phyloP scores from a whole-genome alignment of 805 yeast species.

The Sugiyamaella marilandica region DNA sequence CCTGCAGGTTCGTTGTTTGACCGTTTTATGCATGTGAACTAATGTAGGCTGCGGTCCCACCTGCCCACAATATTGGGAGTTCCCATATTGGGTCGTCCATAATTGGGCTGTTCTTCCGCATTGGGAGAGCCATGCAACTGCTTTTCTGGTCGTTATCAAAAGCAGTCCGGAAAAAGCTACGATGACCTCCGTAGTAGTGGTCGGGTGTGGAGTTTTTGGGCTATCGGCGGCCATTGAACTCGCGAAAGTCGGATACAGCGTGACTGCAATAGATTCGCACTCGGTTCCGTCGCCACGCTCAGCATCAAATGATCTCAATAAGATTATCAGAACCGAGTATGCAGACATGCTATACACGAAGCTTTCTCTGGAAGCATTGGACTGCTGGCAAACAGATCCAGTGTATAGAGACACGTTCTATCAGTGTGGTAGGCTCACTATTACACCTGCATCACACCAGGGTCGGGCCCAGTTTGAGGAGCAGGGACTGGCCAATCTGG shows the following conservation, averaged over 20 bases:
- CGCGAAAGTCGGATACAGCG: slow-evolving; percentile 3
- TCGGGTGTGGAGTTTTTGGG: slow-evolving; percentile 4
- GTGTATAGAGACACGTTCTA: slow-evolving; percentile 1
- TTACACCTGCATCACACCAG: slow-evolving; percentile 6
- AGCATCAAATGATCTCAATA: slow-evolving; percentile 46
- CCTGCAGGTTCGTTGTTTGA: too few species aligned
- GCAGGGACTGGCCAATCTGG: not conserved
- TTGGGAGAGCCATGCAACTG: too few species aligned
- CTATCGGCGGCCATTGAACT: slow-evolving; percentile 7
- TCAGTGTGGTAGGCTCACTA: not conserved
- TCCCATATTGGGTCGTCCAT: too few species aligned
- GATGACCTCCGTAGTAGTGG: not conserved
- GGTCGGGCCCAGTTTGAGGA: slow-evolving; percentile 10
- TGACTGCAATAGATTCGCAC: slow-evolving; percentile 10
- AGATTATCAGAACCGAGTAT: slow-evolving; percentile 45
- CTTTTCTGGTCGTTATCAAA: not conserved
- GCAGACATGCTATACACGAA: slow-evolving; percentile 37
- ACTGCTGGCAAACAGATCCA: slow-evolving; percentile 33
- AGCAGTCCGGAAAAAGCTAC: not conserved
- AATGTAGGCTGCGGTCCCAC: too few species aligned
- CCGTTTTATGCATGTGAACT: too few species aligned
- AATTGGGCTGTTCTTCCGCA: too few species aligned
- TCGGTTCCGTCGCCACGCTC: slow-evolving; percentile 11
- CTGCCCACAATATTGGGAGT: too few species aligned
- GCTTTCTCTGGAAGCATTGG: slow-evolving; percentile 41